Base-by-base conservation (phyloP, 179 eudicot genomes). In the Silene coronaria region DNA sequence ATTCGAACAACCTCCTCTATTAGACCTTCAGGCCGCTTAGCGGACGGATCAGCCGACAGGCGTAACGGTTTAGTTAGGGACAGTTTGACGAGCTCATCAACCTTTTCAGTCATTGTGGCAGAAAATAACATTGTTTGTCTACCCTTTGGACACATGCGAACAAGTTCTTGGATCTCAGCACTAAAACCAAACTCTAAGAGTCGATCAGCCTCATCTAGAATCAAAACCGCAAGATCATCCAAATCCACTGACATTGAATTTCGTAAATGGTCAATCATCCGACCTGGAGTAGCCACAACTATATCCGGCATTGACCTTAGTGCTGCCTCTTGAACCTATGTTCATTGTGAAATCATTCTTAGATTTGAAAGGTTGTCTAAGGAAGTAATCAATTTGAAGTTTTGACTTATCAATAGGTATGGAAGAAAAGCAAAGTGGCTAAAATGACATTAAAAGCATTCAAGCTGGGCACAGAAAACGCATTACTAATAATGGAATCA, bases 231-330 rank as follows among this genome's bases (percentile, higher is more conserved):
- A 77, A 95, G 99, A 80, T 92, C 96, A 69, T 92, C 99, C 77
- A 92, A 85, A 82, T 92, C 95, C 26, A 95, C 89, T 16, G 99
- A 92, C 96, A 90, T 87, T 74, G 99, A 95, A 81, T 95, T 95
- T 48, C 96, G 97, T 75, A 95, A 76, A 83, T 95, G 99, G 73
- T 95, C 99, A 75, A 95, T 92, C 91, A 95, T 90, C 67, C 99
- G 93, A 58, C 99, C 99, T 1, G 97, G 99, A 76, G 99, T 92
- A 28, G 99, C 99, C 75, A 95, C 96, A 76, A 95, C 97, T 45
- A 90, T 87, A 88, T 95, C 99, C 45, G 99, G 99, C 92, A 86
- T 78, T 46, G 96, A 84, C 80, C 99, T 87, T 79, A 95, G 78
- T 9, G 89, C 96, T 70, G 86, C 84, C 84, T 89, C 97, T 86